A percentile compares a stretch with the other conserved stretches of the same genome.
Conservation (phyloP, 208 protist genomes). For the Leishmania major region DNA sequence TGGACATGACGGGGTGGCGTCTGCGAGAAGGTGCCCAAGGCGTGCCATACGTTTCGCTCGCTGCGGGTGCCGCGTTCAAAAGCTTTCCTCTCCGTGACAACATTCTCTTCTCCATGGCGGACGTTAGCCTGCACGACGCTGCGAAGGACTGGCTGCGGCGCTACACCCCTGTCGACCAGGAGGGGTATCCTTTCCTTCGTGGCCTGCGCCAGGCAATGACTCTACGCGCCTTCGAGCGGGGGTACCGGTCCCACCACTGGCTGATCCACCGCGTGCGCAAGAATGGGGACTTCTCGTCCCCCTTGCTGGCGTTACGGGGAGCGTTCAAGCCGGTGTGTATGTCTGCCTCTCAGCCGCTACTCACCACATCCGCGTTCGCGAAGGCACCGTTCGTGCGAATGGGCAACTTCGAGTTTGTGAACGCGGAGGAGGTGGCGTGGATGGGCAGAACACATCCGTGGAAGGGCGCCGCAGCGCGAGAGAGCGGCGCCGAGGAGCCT, state of each 20-base stretch:
- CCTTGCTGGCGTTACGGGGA: not conserved
- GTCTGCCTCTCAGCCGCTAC: not conserved
- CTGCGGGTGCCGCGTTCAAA: not conserved
- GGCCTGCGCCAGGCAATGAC: constrained; percentile 43
- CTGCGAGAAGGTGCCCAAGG: constrained; percentile 27
- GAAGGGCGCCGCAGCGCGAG: not conserved
- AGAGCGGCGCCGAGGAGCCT: not conserved
- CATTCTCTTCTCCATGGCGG: constrained; percentile 52
- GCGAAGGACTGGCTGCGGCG: constrained; percentile 37
- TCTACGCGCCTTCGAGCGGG: constrained; percentile 64
- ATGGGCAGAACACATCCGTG: not conserved
- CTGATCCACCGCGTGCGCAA: constrained; percentile 17
- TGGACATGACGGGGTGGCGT: constrained; percentile 28
- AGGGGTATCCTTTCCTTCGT: constrained; percentile 36
- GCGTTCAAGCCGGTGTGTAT: not conserved
- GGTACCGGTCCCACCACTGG: constrained; percentile 53
- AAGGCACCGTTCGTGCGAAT: constrained; percentile 14
- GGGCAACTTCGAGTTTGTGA: constrained; percentile 20
- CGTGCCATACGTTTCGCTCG: constrained; percentile 9
- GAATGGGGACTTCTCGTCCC: too few species aligned
- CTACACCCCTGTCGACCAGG: constrained; percentile 55
- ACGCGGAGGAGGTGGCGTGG: constrained; percentile 18
- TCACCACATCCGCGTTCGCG: not conserved
- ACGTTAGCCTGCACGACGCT: constrained; percentile 37
- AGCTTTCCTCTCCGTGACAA: not conserved